Base-by-base conservation (phyloP, 2,329 filamentous ascomycete species). In the Chaetomium olivaceum region DNA sequence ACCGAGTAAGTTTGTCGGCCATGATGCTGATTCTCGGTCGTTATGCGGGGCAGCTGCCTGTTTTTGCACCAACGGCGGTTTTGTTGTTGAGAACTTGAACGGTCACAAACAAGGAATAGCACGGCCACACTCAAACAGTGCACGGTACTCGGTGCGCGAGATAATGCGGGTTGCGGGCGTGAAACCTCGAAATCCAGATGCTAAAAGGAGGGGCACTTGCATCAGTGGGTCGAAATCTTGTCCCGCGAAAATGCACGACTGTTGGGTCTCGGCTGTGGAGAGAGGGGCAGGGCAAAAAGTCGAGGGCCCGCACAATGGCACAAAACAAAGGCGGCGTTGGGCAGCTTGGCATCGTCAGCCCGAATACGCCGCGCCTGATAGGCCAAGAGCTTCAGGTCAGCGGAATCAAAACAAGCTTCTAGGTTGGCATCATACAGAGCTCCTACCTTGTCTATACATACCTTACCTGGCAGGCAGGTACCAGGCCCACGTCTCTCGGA, bases 1-100 rank as follows among this genome's bases (percentile, higher is more conserved):
- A 97, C 93, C 93, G 91, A 74, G 94, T 98, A 75, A 97, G 88
- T 82, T 91, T 97, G 86, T 97, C 93, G 78, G 91, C 86, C 93
- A 97, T 97, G 76, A 75, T 85, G 81, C 59, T 55, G 63, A 25
- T 55, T 63, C 31, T 69, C 58, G 36, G 50, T 2, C 27, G 58
- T 57, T 51, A 46, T 21, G 46, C 52, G 57, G 61, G 55, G 61
- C 58, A 54, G 60, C 48, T 50, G 36, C 25, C 50, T 33, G 59
- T 14, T 51, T 19, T 21, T 16, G 54, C 59, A 54, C 52, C 23
- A 48, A 59, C 19, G 50, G 12, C 23, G 55, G 19, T n/a, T 58
- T 52, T 43, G 36, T 23, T 23, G 6, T 46, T 33, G 50, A 39
- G n/a, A 43, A 31, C n/a, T 21, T 19, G 27, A n/a, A 54, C 25